Conservation (phyloP, 23 red algal species). For the Agarophyton chilense region DNA sequence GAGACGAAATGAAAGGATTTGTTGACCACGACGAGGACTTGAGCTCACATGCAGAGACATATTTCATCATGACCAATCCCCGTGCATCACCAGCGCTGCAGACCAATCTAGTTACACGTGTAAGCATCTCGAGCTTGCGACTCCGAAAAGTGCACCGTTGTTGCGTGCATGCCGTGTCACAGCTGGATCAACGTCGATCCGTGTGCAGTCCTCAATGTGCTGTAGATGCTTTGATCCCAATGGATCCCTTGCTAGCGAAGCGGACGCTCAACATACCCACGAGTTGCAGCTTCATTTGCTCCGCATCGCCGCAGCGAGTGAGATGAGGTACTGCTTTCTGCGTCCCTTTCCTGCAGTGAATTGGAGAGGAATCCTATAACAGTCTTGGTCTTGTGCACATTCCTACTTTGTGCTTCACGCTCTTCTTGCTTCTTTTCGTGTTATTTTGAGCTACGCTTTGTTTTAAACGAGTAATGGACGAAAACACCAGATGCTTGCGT, state of each 20-base stretch:
- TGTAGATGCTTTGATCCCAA: too few relatives aligned
- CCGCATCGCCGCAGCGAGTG: neutral
- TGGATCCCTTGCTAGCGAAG: too few relatives aligned
- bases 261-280: too few relatives aligned
- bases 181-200: neutral
- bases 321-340: neutral
- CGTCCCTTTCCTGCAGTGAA: neutral
- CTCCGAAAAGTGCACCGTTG: neutral
- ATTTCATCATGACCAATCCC: too few relatives aligned
- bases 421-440: too few relatives aligned
- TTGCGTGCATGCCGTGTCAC: neutral
- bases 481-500: conserved; percentile 49
- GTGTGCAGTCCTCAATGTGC: too few relatives aligned
- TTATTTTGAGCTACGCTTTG: neutral
- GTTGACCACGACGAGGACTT: too few relatives aligned
- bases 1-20: too few relatives aligned
- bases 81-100: too few relatives aligned
- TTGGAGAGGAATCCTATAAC: neutral
- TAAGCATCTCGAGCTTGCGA: neutral
- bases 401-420: too few relatives aligned
- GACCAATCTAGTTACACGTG: neutral
- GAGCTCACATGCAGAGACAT: too few relatives aligned
- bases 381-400: neutral
- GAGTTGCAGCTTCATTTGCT: too few relatives aligned
- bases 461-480: conserved; percentile 49